These are phyloP conservation scores for Cryptococcus sp. DNA, from an alignment of 1,284 basidiomycete species.

Conservation along the genomic window DNA sequence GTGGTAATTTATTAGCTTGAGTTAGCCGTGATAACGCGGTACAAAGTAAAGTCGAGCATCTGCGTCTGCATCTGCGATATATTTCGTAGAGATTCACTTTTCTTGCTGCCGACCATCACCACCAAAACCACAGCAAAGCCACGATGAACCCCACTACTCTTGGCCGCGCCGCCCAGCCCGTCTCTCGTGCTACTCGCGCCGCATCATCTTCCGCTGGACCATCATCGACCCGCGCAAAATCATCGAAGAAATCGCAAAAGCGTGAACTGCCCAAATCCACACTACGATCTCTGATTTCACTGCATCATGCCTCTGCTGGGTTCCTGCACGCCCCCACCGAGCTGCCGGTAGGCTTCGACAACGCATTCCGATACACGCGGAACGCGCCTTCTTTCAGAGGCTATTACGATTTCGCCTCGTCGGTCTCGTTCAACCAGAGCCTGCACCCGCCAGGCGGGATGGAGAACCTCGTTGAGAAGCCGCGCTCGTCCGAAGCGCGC, in stretches of 20 bases:
- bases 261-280: slow-evolving; percentile 25
- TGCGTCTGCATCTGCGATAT: too few species aligned
- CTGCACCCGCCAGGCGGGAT: slow-evolving; percentile 15
- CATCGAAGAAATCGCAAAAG: slow-evolving; percentile 12
- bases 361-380: slow-evolving; percentile 29
- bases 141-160: slow-evolving; percentile 12
- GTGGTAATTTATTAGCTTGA: slow-evolving; percentile 14
- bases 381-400: slow-evolving; percentile 17
- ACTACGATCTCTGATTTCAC: slow-evolving; percentile 38
- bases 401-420: slow-evolving; percentile 19
- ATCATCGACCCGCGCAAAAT: slow-evolving; percentile 6
- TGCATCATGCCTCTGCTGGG: slow-evolving; percentile 46
- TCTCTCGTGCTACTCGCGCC: slow-evolving; percentile 8
- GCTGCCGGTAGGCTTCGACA: slow-evolving; percentile 37
- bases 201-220: slow-evolving; percentile 14
- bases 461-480: slow-evolving; percentile 22
- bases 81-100: too few species aligned
- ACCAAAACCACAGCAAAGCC: not conserved
- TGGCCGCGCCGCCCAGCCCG: slow-evolving; percentile 8
- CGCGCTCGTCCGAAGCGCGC: slow-evolving; percentile 5
- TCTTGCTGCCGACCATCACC: too few species aligned
- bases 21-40: not conserved
- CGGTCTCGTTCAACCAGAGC: slow-evolving; percentile 3
- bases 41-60: not conserved
- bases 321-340: slow-evolving; percentile 44